These are phyloP conservation scores for Pontederia crassipes DNA, from an alignment of 176 grass and related monocot genomes.

Conservation along the genomic window DNA sequence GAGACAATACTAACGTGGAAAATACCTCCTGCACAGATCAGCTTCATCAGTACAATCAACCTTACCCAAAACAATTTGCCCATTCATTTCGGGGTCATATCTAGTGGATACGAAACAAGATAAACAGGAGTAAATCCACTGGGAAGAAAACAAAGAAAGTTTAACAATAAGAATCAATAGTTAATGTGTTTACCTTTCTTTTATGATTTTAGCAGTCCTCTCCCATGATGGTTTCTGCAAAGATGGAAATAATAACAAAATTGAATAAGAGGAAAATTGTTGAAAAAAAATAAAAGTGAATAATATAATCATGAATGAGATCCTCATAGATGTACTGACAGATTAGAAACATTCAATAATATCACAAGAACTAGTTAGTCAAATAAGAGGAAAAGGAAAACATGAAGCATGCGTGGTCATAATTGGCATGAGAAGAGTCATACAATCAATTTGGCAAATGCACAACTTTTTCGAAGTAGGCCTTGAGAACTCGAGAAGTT, in stretches of 20 bases:
- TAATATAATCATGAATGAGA: too few relatives aligned
- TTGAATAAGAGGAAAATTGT: neutral
- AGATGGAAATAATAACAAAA: conserved; percentile 1
- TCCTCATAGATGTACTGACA: too few relatives aligned
- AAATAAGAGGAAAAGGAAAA: too few relatives aligned
- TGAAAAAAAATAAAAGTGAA: too few relatives aligned
- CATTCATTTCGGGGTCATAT: conserved; percentile 96
- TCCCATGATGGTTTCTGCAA: conserved; percentile 98
- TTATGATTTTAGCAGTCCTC: conserved; percentile 79
- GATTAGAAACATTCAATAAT: too few relatives aligned
- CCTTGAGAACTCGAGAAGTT: too few relatives aligned
- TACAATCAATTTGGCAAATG: too few relatives aligned
- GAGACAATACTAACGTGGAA: neutral
- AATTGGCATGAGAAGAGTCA: too few relatives aligned
- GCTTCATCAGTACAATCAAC: conserved; percentile 78
- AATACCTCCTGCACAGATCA: conserved; percentile 85
- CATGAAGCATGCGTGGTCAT: too few relatives aligned
- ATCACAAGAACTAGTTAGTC: too few relatives aligned
- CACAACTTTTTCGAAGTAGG: too few relatives aligned
- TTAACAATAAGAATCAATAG: neutral
- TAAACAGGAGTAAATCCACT: neutral
- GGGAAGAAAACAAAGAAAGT: neutral
- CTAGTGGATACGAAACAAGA: conserved; percentile 28
- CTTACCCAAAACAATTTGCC: conserved; percentile 66
- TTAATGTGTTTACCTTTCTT: conserved; percentile 44